Evolutionary conservation across 2,329 filamentous ascomycete genomes (phyloP).

Genomic region (Plectosphaerella cucumerina): DNA sequence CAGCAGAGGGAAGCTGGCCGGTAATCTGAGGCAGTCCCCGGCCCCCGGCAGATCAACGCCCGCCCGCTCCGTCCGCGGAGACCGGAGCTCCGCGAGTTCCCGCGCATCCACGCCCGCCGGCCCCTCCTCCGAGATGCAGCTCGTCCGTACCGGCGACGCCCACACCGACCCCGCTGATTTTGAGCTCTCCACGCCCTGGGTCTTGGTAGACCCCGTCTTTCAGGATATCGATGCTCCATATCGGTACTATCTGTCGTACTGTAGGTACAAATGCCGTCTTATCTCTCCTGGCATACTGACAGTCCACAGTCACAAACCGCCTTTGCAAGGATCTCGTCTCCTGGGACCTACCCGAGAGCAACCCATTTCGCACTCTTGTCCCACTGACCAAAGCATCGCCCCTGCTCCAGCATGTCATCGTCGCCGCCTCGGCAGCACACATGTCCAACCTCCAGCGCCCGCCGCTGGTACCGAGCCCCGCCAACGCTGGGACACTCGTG

Average conservation of each 20-base stretch:
- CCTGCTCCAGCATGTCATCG: constrained; percentile 40
- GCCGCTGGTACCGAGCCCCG: constrained; percentile 16
- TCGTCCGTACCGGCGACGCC: constrained; percentile 16
- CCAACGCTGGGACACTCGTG: constrained; percentile 5
- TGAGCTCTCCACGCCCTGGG: constrained; percentile 26
- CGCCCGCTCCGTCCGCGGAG: background rate
- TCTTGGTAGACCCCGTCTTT: constrained; percentile 37
- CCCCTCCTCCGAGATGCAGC: constrained; percentile 16
- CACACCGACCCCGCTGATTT: constrained; percentile 12
- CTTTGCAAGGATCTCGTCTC: constrained; percentile 51
- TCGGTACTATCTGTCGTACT: constrained; percentile 36
- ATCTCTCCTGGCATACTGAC: constrained; percentile 4
- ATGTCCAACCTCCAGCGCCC: constrained; percentile 37
- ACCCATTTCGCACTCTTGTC: constrained; percentile 42
- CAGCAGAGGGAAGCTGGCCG: constrained; percentile 36
- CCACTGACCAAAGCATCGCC: constrained; percentile 35
- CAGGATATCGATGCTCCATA: constrained; percentile 50
- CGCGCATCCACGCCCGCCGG: background rate
- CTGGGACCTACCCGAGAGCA: constrained; percentile 35
- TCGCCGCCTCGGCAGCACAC: constrained; percentile 45
- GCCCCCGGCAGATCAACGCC: background rate
- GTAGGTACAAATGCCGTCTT: constrained; percentile 20
- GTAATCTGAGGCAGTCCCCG: constrained; percentile 11
- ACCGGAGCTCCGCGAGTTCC: background rate
- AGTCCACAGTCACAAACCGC: constrained; percentile 45